Conservation (phyloP, 768 basidiomycete species). For the Mycena belliarum region DNA sequence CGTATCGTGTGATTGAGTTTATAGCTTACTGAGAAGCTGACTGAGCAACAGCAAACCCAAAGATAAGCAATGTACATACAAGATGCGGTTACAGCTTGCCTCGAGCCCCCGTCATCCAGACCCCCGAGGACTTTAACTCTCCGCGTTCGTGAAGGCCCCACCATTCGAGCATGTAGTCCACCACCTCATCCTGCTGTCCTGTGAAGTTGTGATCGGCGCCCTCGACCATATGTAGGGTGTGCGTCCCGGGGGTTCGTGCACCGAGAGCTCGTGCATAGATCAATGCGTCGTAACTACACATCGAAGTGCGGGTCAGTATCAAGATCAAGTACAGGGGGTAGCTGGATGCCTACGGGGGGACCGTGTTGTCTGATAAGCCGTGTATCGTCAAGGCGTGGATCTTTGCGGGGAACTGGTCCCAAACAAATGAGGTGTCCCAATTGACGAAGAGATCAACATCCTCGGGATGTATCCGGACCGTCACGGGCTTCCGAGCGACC, state of each 20-base stretch:
- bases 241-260: constrained; percentile 61
- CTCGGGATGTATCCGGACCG: constrained; percentile 53
- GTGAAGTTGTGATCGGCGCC: constrained; percentile 80
- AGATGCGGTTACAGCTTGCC: constrained; percentile 42
- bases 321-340: neutral
- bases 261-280: constrained; percentile 68
- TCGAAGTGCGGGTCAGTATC: neutral
- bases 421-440: constrained; percentile 70
- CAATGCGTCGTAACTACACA: constrained; percentile 63
- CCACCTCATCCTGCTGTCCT: constrained; percentile 66
- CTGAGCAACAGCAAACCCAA: neutral
- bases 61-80: constrained; percentile 18
- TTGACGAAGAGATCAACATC: constrained; percentile 62
- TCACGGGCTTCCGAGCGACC: constrained; percentile 64
- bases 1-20: constrained; percentile 12
- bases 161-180: constrained; percentile 71
- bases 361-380: constrained; percentile 67
- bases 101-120: constrained; percentile 61
- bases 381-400: constrained; percentile 77
- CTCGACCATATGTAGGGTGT: constrained; percentile 69
- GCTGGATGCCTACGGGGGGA: constrained; percentile 60
- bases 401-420: constrained; percentile 62
- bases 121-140: constrained; percentile 52
- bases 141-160: constrained; percentile 49
- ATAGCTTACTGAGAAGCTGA: constrained; percentile 15